A percentile compares a stretch with the other conserved stretches of the same genome.
phyloP scores from a whole-genome alignment of 768 basidiomycete species.

The Tricholoma sp. region DNA sequence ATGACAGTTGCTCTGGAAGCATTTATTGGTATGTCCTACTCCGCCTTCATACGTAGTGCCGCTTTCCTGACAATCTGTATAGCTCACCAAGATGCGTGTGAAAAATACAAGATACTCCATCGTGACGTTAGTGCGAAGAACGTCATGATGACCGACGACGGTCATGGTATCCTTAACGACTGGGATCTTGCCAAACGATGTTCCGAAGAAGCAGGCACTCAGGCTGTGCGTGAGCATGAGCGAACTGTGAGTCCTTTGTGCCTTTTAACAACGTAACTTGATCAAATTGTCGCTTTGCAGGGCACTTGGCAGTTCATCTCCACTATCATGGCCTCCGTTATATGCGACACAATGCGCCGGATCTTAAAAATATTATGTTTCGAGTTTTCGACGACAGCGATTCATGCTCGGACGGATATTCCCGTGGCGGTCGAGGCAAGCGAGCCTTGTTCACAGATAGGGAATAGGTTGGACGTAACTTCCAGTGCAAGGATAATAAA shows the following conservation, averaged over 20 bases:
- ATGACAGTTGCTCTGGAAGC: constrained; percentile 15
- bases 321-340: constrained; percentile 2
- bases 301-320: constrained; percentile 7
- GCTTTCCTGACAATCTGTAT: background rate
- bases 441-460: background rate
- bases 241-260: background rate
- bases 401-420: background rate
- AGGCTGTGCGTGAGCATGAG: background rate
- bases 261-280: too few relatives aligned
- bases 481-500: constrained; percentile 1
- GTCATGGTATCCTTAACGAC: constrained; percentile 1
- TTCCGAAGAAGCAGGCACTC: background rate
- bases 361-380: background rate
- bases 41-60: too few relatives aligned
- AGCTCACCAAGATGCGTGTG: constrained; percentile 4
- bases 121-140: constrained; percentile 3
- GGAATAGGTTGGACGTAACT: background rate
- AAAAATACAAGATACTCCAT: background rate
- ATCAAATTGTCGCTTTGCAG: background rate
- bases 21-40: constrained; percentile 14
- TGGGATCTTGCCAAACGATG: constrained; percentile 1
- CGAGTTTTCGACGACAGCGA: background rate
- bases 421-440: background rate
- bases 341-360: background rate
- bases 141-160: background rate